phyloP scores from a whole-genome alignment of 768 basidiomycete species.

The Boletus subcaerulescens region DNA sequence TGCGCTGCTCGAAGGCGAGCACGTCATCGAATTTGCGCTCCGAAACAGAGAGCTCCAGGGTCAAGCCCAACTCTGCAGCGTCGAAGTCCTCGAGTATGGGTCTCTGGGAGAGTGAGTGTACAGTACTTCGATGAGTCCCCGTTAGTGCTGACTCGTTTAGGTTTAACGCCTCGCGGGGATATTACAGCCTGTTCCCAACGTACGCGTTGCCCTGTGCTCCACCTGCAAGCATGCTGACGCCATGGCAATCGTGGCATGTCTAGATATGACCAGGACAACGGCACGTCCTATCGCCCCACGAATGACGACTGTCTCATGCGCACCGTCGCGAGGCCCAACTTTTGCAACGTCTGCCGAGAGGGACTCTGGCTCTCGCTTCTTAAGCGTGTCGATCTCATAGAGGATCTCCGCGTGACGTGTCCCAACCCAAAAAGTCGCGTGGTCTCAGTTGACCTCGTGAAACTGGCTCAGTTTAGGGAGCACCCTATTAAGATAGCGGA shows the following conservation, averaged over 20 bases:
- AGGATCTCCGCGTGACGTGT: conserved; percentile 46
- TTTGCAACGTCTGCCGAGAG: conserved; percentile 73
- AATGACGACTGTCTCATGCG: conserved; percentile 86
- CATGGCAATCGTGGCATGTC: not conserved
- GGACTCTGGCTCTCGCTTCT: conserved; percentile 71
- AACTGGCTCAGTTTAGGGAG: conserved; percentile 57
- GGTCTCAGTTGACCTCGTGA: conserved; percentile 52
- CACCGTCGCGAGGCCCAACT: conserved; percentile 60
- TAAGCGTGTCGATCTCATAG: conserved; percentile 57
- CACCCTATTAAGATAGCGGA: conserved; percentile 33
- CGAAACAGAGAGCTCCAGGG: conserved; percentile 46
- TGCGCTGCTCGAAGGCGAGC: conserved; percentile 47
- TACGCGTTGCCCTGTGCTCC: conserved; percentile 31
- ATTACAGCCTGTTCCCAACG: conserved; percentile 75
- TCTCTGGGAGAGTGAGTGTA: conserved; percentile 49
- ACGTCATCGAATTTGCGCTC: conserved; percentile 59
- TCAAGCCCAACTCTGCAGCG: conserved; percentile 70
- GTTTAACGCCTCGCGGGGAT: conserved; percentile 54
- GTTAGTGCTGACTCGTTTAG: conserved; percentile 33
- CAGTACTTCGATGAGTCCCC: too few relatives aligned
- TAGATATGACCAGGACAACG: conserved; percentile 57
- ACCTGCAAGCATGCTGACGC: not conserved
- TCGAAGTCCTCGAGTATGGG: conserved; percentile 73
- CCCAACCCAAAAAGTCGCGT: conserved; percentile 26
- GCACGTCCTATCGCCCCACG: conserved; percentile 74